Conservation (phyloP, 768 basidiomycete genomes). For the Mycena olivaceomarginata region DNA sequence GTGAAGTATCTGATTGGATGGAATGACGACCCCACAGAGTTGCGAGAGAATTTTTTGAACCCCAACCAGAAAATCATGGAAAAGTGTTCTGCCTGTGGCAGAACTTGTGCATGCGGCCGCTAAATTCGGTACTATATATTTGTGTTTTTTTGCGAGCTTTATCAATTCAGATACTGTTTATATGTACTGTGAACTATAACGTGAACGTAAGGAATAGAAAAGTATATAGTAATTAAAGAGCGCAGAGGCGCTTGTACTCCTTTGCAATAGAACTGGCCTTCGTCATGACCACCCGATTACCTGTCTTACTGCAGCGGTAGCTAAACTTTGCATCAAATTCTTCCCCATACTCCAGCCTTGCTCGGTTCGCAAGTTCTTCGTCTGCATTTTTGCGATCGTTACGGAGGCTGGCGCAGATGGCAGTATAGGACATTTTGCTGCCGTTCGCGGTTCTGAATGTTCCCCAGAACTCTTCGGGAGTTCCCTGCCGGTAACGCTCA, state of each 20-base stretch:
- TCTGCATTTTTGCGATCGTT: constrained; percentile 27
- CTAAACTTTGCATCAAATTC: constrained; percentile 23
- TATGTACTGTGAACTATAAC: background rate
- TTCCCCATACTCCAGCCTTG: background rate
- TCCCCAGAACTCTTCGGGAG: constrained; percentile 42
- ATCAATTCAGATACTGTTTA: background rate
- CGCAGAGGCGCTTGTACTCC: constrained; percentile 19
- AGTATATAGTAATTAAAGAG: constrained; percentile 25
- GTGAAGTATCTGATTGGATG: constrained; percentile 58
- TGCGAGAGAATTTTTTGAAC: constrained; percentile 59
- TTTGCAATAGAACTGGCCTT: constrained; percentile 39
- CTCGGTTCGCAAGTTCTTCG: constrained; percentile 28
- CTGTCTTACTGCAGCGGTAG: constrained; percentile 40
- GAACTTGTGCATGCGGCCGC: constrained; percentile 52
- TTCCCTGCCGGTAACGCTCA: constrained; percentile 36
- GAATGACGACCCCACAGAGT: constrained; percentile 42
- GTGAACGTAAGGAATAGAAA: background rate
- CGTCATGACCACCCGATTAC: constrained; percentile 30
- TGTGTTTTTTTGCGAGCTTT: background rate
- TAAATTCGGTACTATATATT: background rate
- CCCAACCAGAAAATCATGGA: constrained; percentile 48
- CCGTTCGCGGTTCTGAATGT: constrained; percentile 36
- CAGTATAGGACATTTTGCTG: constrained; percentile 38
- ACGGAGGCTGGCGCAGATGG: constrained; percentile 36
- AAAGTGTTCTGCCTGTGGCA: constrained; percentile 53